phyloP scores from a whole-genome alignment of 257 asterid species.

The Striga asiatica region DNA sequence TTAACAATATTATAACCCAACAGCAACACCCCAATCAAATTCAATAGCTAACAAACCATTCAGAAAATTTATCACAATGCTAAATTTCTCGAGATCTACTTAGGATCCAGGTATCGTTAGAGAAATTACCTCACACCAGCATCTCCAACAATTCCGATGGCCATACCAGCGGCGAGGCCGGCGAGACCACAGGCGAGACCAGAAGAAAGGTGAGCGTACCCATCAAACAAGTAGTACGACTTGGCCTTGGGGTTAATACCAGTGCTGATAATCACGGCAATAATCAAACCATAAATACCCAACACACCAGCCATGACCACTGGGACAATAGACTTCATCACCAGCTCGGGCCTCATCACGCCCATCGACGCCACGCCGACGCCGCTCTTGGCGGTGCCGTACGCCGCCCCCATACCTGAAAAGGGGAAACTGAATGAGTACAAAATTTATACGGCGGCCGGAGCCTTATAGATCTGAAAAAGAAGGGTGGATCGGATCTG shows the following conservation, averaged over 20 bases:
- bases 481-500: not conserved
- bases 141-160: constrained; percentile 58
- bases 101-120: not conserved
- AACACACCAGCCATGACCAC: constrained; percentile 5
- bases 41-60: not conserved
- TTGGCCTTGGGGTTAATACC: constrained; percentile 1
- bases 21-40: not conserved
- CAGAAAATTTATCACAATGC: not conserved
- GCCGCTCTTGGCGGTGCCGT: not conserved
- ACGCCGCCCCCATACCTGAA: not conserved
- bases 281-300: not conserved
- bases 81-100: not conserved
- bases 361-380: constrained; percentile 5
- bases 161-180: constrained; percentile 66
- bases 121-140: constrained; percentile 48
- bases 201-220: constrained; percentile 20
- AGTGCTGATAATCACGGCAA: not conserved
- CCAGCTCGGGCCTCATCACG: constrained; percentile 5
- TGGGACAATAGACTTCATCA: not conserved
- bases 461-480: not conserved
- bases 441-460: not conserved
- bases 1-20: not conserved
- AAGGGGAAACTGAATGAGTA: not conserved
- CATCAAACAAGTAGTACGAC: constrained; percentile 2
- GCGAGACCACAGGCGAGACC: constrained; percentile 66